Conservation (phyloP, 176 grass and related monocot species). For the Poa pratensis region DNA sequence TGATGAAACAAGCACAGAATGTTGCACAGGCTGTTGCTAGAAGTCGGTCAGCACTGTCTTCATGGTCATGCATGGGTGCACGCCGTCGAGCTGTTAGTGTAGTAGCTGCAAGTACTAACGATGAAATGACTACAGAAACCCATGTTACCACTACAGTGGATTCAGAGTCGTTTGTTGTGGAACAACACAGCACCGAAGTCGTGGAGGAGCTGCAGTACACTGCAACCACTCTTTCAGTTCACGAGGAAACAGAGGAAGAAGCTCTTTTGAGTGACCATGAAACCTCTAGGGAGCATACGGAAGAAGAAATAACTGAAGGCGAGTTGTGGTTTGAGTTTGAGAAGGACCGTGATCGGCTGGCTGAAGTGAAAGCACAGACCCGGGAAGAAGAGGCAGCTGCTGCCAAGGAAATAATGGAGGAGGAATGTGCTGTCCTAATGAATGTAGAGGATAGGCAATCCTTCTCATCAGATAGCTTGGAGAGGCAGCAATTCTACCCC, state of each 20-base stretch:
- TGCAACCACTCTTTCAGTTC: conserved; percentile 57
- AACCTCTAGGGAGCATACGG: conserved; percentile 52
- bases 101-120: conserved; percentile 54
- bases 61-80: conserved; percentile 97
- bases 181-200: conserved; percentile 47
- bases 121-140: conserved; percentile 54
- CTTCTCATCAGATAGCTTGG: conserved; percentile 54
- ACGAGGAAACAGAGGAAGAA: conserved; percentile 75
- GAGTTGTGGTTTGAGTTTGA: conserved; percentile 87
- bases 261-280: conserved; percentile 62
- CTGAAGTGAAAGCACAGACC: conserved; percentile 59
- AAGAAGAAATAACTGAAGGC: conserved; percentile 70
- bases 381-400: conserved; percentile 62
- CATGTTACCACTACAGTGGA: conserved; percentile 46
- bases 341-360: conserved; percentile 66
- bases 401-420: conserved; percentile 67
- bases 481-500: conserved; percentile 88
- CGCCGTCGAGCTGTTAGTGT: conserved; percentile 67
- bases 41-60: conserved; percentile 76
- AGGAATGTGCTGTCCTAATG: conserved; percentile 57
- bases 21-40: conserved; percentile 94
- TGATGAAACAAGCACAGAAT: conserved; percentile 91
- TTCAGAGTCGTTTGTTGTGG: conserved; percentile 55
- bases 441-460: conserved; percentile 60
- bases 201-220: conserved; percentile 64